Evolutionary conservation across 2,329 filamentous ascomycete genomes (phyloP).

Genomic region (Penicillium sp.): DNA sequence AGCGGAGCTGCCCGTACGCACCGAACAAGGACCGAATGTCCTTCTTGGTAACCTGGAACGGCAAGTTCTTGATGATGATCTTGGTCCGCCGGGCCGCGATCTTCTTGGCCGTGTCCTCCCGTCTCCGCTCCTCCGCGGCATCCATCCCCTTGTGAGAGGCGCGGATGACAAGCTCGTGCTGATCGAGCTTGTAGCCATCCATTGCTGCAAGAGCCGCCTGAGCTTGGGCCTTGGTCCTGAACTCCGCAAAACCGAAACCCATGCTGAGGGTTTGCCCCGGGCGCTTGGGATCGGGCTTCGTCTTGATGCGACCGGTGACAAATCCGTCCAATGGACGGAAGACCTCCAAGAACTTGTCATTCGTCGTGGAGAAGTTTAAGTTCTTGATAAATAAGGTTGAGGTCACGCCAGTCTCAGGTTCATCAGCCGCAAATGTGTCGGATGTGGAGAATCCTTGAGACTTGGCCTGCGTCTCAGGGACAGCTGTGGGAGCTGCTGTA

Average conservation of each 20-base stretch:
- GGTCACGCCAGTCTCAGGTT: constrained; percentile 57
- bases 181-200: constrained; percentile 86
- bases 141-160: constrained; percentile 85
- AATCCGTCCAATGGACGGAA: constrained; percentile 87
- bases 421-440: constrained; percentile 49
- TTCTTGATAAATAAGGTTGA: constrained; percentile 93
- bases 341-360: constrained; percentile 70
- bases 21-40: constrained; percentile 85
- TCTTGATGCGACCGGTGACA: constrained; percentile 86
- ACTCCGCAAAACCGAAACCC: constrained; percentile 96
- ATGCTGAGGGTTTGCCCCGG: constrained; percentile 87
- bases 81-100: constrained; percentile 77
- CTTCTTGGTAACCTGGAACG: constrained; percentile 93
- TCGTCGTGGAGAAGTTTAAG: constrained; percentile 88
- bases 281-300: constrained; percentile 88
- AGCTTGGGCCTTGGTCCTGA: constrained; percentile 75
- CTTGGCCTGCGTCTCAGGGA: constrained; percentile 37
- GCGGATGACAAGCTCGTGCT: constrained; percentile 81
- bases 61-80: constrained; percentile 97
- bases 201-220: constrained; percentile 80
- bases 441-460: constrained; percentile 48
- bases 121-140: constrained; percentile 81
- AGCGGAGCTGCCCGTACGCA: constrained; percentile 88
- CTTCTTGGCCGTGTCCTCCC: constrained; percentile 83
- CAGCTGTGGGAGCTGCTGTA: constrained; percentile 38